Conservation (phyloP, 1,284 basidiomycete species). For the Salmacisia buchloeana region DNA sequence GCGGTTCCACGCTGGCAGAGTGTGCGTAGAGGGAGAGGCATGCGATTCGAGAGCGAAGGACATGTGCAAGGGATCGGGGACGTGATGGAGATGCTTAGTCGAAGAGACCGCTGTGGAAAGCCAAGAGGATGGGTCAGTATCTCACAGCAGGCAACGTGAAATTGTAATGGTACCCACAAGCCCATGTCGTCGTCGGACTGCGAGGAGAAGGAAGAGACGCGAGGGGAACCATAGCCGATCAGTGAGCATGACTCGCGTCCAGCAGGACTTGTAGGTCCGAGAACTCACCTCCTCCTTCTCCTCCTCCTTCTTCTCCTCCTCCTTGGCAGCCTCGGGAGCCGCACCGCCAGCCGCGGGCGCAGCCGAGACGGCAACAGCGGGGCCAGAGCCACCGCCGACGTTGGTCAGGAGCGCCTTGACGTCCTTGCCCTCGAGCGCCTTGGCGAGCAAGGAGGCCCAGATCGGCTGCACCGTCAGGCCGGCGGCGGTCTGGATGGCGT, state of each 20-base stretch:
- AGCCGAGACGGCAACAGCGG: conserved; percentile 54
- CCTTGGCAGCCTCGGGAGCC: conserved; percentile 59
- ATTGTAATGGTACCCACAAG: too few relatives aligned
- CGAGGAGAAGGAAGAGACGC: conserved; percentile 4
- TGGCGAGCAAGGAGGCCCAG: conserved; percentile 93
- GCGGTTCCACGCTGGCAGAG: not conserved
- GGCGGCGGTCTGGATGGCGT: conserved; percentile 74
- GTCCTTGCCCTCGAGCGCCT: conserved; percentile 96
- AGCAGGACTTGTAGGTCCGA: not conserved
- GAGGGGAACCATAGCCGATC: not conserved
- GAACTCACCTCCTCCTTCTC: conserved; percentile 50
- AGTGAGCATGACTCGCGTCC: not conserved
- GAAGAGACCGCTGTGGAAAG: conserved; percentile 65
- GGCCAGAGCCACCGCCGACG: conserved; percentile 74
- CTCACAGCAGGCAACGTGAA: too few relatives aligned
- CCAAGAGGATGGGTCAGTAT: too few relatives aligned
- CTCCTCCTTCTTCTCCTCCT: conserved; percentile 81
- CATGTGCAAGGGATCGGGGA: not conserved
- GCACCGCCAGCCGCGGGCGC: conserved; percentile 60
- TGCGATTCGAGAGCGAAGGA: not conserved
- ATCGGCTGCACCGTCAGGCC: conserved; percentile 86
- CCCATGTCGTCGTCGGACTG: conserved; percentile 53
- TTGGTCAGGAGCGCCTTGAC: conserved; percentile 90
- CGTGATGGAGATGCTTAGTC: conserved; percentile 57
- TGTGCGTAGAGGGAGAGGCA: not conserved